Base-by-base conservation (phyloP, 2,329 filamentous ascomycete genomes). In the Escovopsis sp. region DNA sequence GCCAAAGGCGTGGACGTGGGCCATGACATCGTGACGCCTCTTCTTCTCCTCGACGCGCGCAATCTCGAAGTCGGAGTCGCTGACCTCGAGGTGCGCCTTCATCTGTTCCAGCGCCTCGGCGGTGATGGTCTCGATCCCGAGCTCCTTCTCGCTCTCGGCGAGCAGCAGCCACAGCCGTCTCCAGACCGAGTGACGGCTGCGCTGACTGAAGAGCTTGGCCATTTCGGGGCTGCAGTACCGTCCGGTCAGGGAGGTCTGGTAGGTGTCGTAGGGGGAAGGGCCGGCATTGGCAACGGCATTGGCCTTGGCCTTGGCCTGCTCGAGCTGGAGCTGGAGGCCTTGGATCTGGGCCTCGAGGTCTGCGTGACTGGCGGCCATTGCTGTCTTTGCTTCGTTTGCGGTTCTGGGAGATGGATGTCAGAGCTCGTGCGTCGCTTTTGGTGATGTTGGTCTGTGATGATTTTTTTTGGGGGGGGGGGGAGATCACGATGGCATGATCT, bases 141-240 rank as follows among this genome's bases (percentile, higher is more conserved):
- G 73, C 60, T 88, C 82, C 59, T 79, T 80, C 68, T 94, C 82
- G 9, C 74, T 70, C 68, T 94, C 81, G 23, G 87, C 87, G 10
- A 94, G 80, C 64, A 73, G 79, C 37, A 89, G 67, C 88, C 88
- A 95, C 15, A 94, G 75, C 59, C 84, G 73, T 49, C 87, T 77
- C 86, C 86, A 93, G 43, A 78, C 86, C 36, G 76, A 80, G 60
- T 80, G 77, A 28, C 86, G 73, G 42, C 77, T 80, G 36, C 85
- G 76, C 45, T 80, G 76, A 52, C 79, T 81, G 69, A 94, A 95
- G 47, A 94, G 75, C 49, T 73, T 71, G 53, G 80, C 73, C 82
- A 91, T 88, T 63, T 83, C 82, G 48, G 61, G 58, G 52, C 73
- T 82, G 63, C 78, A 79, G 68, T 91, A 91, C 53, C 85, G 75